These are phyloP conservation scores for Lathyrus sativus DNA, from an alignment of 306 rosid species.

Conservation along the genomic window DNA sequence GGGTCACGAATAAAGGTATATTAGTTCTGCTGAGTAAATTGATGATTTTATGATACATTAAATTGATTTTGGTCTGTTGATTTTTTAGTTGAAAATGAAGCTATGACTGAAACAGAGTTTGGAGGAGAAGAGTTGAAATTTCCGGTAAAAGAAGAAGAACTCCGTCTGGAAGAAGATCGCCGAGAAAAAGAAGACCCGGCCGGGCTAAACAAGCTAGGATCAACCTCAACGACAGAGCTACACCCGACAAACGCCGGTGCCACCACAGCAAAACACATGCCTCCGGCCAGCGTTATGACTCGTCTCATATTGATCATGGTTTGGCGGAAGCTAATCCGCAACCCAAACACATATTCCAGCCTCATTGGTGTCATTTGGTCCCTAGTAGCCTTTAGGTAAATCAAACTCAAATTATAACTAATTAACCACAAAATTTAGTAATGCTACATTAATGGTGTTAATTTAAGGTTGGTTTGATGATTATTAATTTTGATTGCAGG, in stretches of 20 bases:
- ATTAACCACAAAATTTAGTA: not conserved
- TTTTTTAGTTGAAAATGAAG: conserved; percentile 30
- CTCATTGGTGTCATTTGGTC: conserved; percentile 95
- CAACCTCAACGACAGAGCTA: conserved; percentile 76
- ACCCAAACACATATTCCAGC: conserved; percentile 96
- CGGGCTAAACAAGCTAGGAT: conserved; percentile 68
- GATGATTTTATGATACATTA: not conserved
- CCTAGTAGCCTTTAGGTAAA: conserved; percentile 76
- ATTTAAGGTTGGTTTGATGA: conserved; percentile 19
- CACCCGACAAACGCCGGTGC: conserved; percentile 56
- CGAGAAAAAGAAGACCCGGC: conserved; percentile 60
- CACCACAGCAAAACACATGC: conserved; percentile 68
- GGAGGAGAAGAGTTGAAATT: conserved; percentile 65
- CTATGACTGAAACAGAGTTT: conserved; percentile 45
- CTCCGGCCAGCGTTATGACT: conserved; percentile 98
- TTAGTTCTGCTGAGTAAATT: not conserved
- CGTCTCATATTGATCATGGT: conserved; percentile 95
- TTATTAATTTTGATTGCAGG: conserved; percentile 46
- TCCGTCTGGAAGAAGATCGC: conserved; percentile 51
- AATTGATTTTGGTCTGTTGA: conserved; percentile 17
- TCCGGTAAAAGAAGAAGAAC: conserved; percentile 54
- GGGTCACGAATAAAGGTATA: conserved; percentile 67
- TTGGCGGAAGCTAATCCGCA: conserved; percentile 96
- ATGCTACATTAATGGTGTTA: not conserved
- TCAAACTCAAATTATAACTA: conserved; percentile 25